A percentile compares a stretch with the other conserved stretches of the same genome.
These are phyloP conservation scores for Prunus mume DNA, from an alignment of 306 rosid species.

Conservation along the genomic window DNA sequence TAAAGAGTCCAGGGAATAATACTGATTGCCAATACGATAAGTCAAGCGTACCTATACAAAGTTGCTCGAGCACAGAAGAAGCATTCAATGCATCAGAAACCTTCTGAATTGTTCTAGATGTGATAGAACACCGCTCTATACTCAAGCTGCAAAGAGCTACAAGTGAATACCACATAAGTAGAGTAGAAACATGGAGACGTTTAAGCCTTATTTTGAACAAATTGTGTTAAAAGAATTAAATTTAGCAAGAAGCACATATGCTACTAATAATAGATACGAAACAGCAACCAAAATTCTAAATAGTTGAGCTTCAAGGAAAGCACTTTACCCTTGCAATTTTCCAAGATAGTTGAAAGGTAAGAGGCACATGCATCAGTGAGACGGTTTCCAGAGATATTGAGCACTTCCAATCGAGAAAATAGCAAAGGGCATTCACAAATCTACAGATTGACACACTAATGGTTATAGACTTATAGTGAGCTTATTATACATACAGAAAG, in stretches of 20 bases:
- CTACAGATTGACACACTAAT: slow-evolving; percentile 38
- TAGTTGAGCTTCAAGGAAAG: slow-evolving; percentile 23
- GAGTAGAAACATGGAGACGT: not conserved
- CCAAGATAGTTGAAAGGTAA: slow-evolving; percentile 73
- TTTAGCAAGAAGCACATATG: not conserved
- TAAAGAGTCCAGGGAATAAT: not conserved
- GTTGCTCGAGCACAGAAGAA: slow-evolving; percentile 61
- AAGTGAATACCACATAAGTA: slow-evolving; percentile 21
- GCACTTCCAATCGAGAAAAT: slow-evolving; percentile 77
- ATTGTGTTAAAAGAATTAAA: not conserved
- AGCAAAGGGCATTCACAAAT: slow-evolving; percentile 81
- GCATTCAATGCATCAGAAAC: slow-evolving; percentile 66
- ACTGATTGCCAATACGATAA: slow-evolving; percentile 7
- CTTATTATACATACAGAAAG: not conserved
- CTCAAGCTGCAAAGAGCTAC: slow-evolving; percentile 78
- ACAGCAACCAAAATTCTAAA: slow-evolving; percentile 11
- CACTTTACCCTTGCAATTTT: slow-evolving; percentile 69
- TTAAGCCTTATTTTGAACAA: not conserved
- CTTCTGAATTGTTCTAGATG: slow-evolving; percentile 78
- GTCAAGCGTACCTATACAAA: slow-evolving; percentile 62
- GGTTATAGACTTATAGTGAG: not conserved
- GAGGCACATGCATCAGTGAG: slow-evolving; percentile 90
- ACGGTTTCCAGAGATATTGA: slow-evolving; percentile 86
- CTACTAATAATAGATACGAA: slow-evolving; percentile 14
- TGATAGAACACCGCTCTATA: slow-evolving; percentile 71